Evolutionary conservation across 257 asterid species (phyloP).

Genomic region (Pogostemon cablin): DNA sequence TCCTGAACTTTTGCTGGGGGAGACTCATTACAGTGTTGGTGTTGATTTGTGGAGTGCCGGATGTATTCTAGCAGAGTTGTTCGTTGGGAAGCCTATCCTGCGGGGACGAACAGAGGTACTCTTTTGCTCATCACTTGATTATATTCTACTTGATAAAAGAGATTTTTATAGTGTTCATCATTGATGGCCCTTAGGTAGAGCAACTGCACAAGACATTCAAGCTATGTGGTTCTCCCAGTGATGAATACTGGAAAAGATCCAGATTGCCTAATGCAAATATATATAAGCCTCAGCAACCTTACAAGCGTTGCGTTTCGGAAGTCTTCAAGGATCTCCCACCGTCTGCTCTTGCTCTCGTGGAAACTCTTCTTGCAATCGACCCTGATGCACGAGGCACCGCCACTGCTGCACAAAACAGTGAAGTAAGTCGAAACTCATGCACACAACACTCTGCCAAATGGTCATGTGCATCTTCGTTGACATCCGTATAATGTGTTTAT

Average conservation of each 20-base stretch:
- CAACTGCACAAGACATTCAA: conserved; percentile 94
- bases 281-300: conserved; percentile 91
- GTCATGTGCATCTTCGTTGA: background rate
- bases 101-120: conserved; percentile 92
- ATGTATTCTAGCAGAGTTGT: conserved; percentile 83
- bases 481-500: conserved; percentile 1
- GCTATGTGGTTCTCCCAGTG: conserved; percentile 88
- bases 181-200: conserved; percentile 58
- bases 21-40: conserved; percentile 71
- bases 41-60: conserved; percentile 97
- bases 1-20: conserved; percentile 91
- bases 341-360: conserved; percentile 64
- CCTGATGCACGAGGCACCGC: conserved; percentile 87
- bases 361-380: conserved; percentile 76
- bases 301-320: conserved; percentile 67
- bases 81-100: conserved; percentile 76
- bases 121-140: background rate
- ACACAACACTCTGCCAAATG: background rate
- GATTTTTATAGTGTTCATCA: too few species aligned
- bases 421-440: conserved; percentile 48
- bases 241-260: conserved; percentile 93
- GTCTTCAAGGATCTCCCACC: conserved; percentile 76
- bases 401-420: conserved; percentile 71
- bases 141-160: background rate
- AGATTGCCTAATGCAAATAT: conserved; percentile 79